phyloP scores from a whole-genome alignment of 164 flowering plant genomes.

The Aristolochia fimbriata region DNA sequence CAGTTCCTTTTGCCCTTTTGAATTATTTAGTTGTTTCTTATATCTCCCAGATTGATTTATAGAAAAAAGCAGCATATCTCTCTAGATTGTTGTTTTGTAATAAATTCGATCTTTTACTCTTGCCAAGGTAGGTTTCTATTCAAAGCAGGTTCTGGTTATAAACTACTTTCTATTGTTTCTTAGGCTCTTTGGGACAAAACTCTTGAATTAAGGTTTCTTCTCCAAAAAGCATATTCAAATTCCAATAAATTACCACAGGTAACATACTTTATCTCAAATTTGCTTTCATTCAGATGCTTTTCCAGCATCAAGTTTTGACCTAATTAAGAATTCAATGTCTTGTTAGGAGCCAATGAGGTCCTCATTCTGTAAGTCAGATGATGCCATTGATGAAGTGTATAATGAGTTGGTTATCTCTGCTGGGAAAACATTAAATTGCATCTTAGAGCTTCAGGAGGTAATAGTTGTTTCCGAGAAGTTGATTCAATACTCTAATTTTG shows the following conservation, averaged over 20 bases:
- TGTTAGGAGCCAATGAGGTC: conserved; percentile 63
- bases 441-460: conserved; percentile 77
- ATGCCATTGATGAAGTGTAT: conserved; percentile 47
- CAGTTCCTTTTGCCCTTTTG: too few species aligned
- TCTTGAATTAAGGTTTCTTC: conserved; percentile 69
- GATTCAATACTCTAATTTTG: not conserved
- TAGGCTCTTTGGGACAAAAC: conserved; percentile 88
- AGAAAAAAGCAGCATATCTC: too few species aligned
- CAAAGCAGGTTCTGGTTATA: not conserved
- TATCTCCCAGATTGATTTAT: too few species aligned
- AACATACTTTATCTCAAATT: not conserved
- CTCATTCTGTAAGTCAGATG: conserved; percentile 37
- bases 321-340: too few species aligned
- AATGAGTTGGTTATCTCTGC: conserved; percentile 53
- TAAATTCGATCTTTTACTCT: too few species aligned
- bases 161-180: not conserved
- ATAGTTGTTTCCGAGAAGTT: not conserved
- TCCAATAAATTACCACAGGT: conserved; percentile 90
- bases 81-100: too few species aligned
- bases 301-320: not conserved
- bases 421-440: conserved; percentile 53
- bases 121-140: not conserved
- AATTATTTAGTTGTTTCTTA: too few species aligned
- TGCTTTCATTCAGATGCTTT: not conserved
- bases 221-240: conserved; percentile 71